These are phyloP conservation scores for Fermentozyma sake DNA, from an alignment of 1,139 yeast species.

Conservation along the genomic window DNA sequence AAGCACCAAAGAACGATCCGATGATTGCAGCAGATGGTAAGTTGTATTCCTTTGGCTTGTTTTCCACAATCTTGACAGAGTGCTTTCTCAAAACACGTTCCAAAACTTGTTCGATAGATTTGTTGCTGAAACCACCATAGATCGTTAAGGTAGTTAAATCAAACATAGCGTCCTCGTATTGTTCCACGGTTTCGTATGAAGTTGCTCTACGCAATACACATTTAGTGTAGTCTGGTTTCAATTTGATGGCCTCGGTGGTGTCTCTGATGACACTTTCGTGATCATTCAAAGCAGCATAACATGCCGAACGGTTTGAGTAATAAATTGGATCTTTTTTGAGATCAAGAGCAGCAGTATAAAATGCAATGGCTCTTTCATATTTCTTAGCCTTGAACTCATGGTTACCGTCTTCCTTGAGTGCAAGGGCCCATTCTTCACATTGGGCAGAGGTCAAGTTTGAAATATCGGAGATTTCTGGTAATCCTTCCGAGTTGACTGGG, in stretches of 20 bases:
- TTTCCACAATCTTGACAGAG: constrained; percentile 63
- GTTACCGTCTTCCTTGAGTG: constrained; percentile 89
- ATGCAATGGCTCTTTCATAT: constrained; percentile 67
- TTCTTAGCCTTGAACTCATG: constrained; percentile 67
- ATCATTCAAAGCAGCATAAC: constrained; percentile 78
- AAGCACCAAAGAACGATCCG: constrained; percentile 82
- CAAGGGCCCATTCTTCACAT: constrained; percentile 66
- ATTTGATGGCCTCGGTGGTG: constrained; percentile 76
- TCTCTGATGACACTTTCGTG: constrained; percentile 82
- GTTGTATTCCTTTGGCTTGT: constrained; percentile 44
- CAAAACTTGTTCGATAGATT: constrained; percentile 71
- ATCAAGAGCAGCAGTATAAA: constrained; percentile 72
- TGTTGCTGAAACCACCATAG: constrained; percentile 74
- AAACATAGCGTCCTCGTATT: constrained; percentile 80
- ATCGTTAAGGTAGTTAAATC: constrained; percentile 85
- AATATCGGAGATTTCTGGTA: constrained; percentile 52
- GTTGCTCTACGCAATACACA: constrained; percentile 68
- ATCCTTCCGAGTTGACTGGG: constrained; percentile 51
- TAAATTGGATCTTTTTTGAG: constrained; percentile 80
- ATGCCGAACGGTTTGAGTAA: constrained; percentile 93
- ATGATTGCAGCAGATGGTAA: constrained; percentile 86
- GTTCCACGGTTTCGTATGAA: constrained; percentile 79
- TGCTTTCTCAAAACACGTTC: constrained; percentile 84
- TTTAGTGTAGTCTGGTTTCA: constrained; percentile 88
- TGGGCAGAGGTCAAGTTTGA: constrained; percentile 46